Conservation (phyloP, 371 early-diverging fungal species). For the Lichtheimia hyalospora region DNA sequence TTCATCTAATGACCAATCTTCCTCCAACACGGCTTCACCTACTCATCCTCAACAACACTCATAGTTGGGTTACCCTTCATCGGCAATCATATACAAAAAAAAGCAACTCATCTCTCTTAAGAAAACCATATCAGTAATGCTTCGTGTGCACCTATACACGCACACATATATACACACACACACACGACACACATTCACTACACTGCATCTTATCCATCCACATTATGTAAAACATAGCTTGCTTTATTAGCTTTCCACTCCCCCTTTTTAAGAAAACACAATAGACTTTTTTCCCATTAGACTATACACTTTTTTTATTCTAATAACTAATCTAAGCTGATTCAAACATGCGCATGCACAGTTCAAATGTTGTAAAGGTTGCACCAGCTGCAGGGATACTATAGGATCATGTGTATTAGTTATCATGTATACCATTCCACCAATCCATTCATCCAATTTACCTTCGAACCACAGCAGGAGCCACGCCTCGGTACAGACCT, state of each 20-base stretch:
- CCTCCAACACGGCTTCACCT: constrained; percentile 2
- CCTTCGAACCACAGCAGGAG: constrained; percentile 55
- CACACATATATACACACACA: no score
- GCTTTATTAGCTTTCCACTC: not conserved
- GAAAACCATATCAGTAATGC: no score
- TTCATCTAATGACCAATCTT: not conserved
- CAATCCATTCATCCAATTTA: constrained; percentile 8
- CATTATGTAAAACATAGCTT: not conserved
- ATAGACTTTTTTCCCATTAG: no score
- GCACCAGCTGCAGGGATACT: constrained; percentile 76
- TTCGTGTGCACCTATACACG: no score
- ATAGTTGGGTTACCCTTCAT: not conserved
- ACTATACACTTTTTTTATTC: constrained; percentile 1
- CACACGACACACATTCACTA: no score
- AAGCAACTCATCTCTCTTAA: not conserved
- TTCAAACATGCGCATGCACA: constrained; percentile 55
- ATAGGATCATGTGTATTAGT: not conserved
- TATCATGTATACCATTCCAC: no score
- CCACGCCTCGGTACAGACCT: constrained; percentile 66
- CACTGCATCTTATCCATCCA: no score
- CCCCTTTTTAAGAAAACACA: not conserved
- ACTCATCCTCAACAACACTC: constrained; percentile 9
- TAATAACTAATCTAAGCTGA: constrained; percentile 3
- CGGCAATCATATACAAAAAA: constrained; percentile 15
- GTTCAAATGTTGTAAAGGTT: constrained; percentile 79